Evolutionary conservation across 192 early-diverging fungal genomes (phyloP).

Genomic region (Irineochytrium annulatum): DNA sequence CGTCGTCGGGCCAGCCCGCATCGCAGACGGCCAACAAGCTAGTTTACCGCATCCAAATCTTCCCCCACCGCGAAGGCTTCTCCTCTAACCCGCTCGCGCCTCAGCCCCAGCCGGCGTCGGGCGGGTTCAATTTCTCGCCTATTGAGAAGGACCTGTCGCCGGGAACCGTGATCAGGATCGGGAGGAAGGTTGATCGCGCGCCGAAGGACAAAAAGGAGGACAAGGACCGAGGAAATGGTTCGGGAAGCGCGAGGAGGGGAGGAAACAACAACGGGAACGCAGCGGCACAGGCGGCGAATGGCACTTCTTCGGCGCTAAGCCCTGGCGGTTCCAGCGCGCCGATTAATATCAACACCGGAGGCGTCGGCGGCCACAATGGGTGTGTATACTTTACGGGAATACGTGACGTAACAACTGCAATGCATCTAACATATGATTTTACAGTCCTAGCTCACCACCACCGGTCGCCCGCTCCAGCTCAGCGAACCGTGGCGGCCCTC

Average conservation of each 20-base stretch:
- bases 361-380: too few relatives aligned
- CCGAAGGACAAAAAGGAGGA: too few relatives aligned
- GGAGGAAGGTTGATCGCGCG: slow-evolving; percentile 42
- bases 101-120: slow-evolving; percentile 18
- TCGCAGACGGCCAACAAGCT: too few relatives aligned
- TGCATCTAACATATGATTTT: too few relatives aligned
- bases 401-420: too few relatives aligned
- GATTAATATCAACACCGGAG: too few relatives aligned
- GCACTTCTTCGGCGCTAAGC: too few relatives aligned
- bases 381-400: too few relatives aligned
- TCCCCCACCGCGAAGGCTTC: slow-evolving; percentile 20
- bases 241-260: slow-evolving; percentile 8
- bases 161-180: slow-evolving; percentile 35
- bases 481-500: background rate
- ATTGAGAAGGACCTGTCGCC: slow-evolving; percentile 32
- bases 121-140: slow-evolving; percentile 37
- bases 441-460: too few relatives aligned
- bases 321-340: too few relatives aligned
- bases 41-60: slow-evolving; percentile 26
- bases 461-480: background rate
- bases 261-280: slow-evolving; percentile 17
- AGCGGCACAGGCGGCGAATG: too few relatives aligned
- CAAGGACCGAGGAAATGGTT: slow-evolving; percentile 12
- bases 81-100: slow-evolving; percentile 29
- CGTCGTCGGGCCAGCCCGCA: too few relatives aligned